phyloP scores from a whole-genome alignment of 2,329 filamentous ascomycete genomes.

The Cadophora gregata region DNA sequence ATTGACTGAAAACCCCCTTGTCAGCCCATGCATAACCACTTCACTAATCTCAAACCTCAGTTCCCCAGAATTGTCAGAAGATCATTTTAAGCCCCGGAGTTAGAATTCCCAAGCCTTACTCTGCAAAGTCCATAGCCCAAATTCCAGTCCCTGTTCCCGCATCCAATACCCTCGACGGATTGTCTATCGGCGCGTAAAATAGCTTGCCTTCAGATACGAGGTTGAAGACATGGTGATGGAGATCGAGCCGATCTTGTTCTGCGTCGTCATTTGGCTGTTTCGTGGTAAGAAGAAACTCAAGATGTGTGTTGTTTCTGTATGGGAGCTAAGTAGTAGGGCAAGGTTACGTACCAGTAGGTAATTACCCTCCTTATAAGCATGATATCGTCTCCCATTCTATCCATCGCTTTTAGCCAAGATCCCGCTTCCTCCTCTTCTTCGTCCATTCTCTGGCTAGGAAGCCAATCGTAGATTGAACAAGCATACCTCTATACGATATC shows the following conservation, averaged over 20 bases:
- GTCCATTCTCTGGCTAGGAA: neutral
- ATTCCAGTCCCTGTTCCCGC: constrained; percentile 35
- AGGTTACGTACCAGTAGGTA: constrained; percentile 32
- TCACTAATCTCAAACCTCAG: too few relatives aligned
- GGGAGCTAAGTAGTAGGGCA: neutral
- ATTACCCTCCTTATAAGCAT: constrained; percentile 35
- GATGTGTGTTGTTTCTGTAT: neutral
- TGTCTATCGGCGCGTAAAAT: constrained; percentile 36
- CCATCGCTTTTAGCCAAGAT: neutral
- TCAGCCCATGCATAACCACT: neutral
- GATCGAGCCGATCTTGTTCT: constrained; percentile 41
- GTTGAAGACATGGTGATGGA: constrained; percentile 39
- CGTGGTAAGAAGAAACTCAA: neutral
- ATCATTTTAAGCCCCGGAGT: too few relatives aligned
- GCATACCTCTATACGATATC: constrained; percentile 22
- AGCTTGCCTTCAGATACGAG: constrained; percentile 36
- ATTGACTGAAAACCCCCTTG: constrained; percentile 22
- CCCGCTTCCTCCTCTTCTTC: neutral
- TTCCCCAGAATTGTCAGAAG: too few relatives aligned
- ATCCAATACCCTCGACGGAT: constrained; percentile 39
- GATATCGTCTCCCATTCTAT: constrained; percentile 36
- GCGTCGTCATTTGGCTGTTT: constrained; percentile 36
- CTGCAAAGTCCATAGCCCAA: constrained; percentile 33
- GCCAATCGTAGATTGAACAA: neutral
- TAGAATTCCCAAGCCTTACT: constrained; percentile 14